phyloP scores from a whole-genome alignment of 2,329 filamentous ascomycete species.

The Fusarium devonianum region DNA sequence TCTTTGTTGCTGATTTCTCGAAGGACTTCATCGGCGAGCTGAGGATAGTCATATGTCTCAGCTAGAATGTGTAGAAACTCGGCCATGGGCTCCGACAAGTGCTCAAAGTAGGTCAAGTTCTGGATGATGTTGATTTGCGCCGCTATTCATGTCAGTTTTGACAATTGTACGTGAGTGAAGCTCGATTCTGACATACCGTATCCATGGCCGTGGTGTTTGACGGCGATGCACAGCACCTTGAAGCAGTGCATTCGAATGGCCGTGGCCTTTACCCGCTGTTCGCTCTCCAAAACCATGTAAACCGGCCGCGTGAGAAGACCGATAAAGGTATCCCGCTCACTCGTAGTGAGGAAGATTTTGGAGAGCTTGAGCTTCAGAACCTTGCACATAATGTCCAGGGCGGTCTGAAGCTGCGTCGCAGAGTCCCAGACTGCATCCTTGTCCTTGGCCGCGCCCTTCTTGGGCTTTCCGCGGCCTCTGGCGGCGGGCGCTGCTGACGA shows the following conservation, averaged over 20 bases:
- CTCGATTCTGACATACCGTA: constrained; percentile 68
- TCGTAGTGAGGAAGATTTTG: constrained; percentile 94
- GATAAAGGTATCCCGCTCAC: constrained; percentile 94
- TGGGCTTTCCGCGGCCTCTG: constrained; percentile 76
- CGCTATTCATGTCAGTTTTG: constrained; percentile 59
- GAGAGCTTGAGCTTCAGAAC: constrained; percentile 90
- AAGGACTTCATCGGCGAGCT: constrained; percentile 91
- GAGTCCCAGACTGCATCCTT: constrained; percentile 90
- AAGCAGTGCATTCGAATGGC: constrained; percentile 95
- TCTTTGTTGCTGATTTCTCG: constrained; percentile 96
- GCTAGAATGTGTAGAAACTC: constrained; percentile 96
- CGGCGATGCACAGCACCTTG: constrained; percentile 93
- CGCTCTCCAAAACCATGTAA: constrained; percentile 93
- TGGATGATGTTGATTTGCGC: constrained; percentile 98
- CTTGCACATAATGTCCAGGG: constrained; percentile 94
- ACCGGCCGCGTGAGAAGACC: constrained; percentile 89
- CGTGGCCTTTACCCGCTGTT: constrained; percentile 87
- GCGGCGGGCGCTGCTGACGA: constrained; percentile 71
- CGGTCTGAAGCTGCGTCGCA: constrained; percentile 82
- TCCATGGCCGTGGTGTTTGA: constrained; percentile 97
- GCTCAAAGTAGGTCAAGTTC: constrained; percentile 97
- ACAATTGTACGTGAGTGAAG: neutral
- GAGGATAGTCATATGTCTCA: constrained; percentile 97
- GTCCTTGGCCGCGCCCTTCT: constrained; percentile 81
- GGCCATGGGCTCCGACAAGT: constrained; percentile 98